Base-by-base conservation (phyloP, 768 basidiomycete species). In the Macrolepiota dolichaula region DNA sequence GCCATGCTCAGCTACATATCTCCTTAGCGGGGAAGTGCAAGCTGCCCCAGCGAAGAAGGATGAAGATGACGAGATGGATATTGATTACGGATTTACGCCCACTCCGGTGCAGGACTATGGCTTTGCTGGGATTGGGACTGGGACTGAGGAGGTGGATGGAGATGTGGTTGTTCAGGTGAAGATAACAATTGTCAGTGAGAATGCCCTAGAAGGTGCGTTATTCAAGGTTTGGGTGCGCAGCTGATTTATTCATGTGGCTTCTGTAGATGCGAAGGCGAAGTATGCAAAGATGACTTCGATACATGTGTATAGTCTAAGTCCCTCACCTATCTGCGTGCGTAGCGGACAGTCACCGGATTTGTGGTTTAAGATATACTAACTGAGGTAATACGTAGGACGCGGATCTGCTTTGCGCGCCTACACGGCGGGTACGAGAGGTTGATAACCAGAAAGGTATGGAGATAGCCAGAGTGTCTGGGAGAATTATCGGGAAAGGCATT, bases 291-390 rank as follows among this genome's bases (percentile, higher is more conserved):
- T 91, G n/a, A 68, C 78, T 63, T 82, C 82, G 1, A 74, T 86
- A 13, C 84, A 89, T 65, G 72, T 94, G 9, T 93, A 94, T 70
- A 85, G 88, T 67, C 68, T 94, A 32, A 85, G 91, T 0, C 86
- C 90, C 1, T 81, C 85, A 1, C 81, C 78, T 3, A 69, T 92
- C 40, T 78, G 76, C 25, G 89, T 86, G 69, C 57, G 86, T 76
- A n/a, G 24, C 12, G 13, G 40, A 0, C 9, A 32, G n/a, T n/a
- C n/a, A n/a, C n/a, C n/a, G n/a, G n/a, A 44, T 7, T 47, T 59
- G n/a, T 61, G 47, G 15, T 38, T 57, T 51, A 47, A 19, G 55
- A 1, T 49, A 38, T 27, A 49, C 12, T n/a, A 63, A 15, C 13
- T 27, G 44, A 46, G 35, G 44, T 38, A 40, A 12, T 11, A 57